Evolutionary conservation across 805 yeast genomes (phyloP).

Genomic region (Cyberlindnera samutprakarnensis): DNA sequence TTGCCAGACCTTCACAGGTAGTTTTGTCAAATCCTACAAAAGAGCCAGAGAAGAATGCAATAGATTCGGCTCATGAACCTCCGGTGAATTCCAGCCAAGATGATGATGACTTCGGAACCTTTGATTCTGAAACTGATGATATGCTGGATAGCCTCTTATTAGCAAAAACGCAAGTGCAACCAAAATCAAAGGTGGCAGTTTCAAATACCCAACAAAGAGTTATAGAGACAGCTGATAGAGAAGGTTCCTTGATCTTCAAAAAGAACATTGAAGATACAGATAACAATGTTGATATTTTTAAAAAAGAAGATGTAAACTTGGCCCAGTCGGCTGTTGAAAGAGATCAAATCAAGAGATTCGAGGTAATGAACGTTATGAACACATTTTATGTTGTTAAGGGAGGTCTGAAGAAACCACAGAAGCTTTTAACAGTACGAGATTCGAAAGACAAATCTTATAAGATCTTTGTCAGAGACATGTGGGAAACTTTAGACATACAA

Average conservation of each 20-base stretch:
- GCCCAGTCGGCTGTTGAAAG: constrained; percentile 40
- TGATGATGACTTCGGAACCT: neutral
- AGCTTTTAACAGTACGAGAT: constrained; percentile 46
- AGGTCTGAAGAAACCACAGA: constrained; percentile 35
- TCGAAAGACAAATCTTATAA: constrained; percentile 26
- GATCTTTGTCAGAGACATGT: constrained; percentile 54
- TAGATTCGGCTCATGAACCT: neutral
- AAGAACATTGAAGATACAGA: constrained; percentile 20
- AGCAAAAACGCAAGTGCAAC: constrained; percentile 6
- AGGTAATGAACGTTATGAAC: constrained; percentile 29
- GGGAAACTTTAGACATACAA: constrained; percentile 42
- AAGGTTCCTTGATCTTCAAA: constrained; percentile 18
- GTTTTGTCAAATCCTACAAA: neutral
- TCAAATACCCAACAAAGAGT: constrained; percentile 18
- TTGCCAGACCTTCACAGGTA: constrained; percentile 1
- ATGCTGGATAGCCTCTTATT: constrained; percentile 10
- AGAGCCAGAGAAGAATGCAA: neutral
- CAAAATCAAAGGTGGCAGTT: neutral
- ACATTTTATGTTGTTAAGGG: constrained; percentile 26
- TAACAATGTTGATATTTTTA: constrained; percentile 4
- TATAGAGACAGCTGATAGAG: constrained; percentile 13
- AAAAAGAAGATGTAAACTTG: constrained; percentile 7
- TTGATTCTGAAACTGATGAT: constrained; percentile 13
- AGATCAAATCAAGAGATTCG: constrained; percentile 40
- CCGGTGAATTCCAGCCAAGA: neutral